These are phyloP conservation scores for Aaosphaeria arxii DNA, from an alignment of 2,329 filamentous ascomycete genomes.

Conservation along the genomic window DNA sequence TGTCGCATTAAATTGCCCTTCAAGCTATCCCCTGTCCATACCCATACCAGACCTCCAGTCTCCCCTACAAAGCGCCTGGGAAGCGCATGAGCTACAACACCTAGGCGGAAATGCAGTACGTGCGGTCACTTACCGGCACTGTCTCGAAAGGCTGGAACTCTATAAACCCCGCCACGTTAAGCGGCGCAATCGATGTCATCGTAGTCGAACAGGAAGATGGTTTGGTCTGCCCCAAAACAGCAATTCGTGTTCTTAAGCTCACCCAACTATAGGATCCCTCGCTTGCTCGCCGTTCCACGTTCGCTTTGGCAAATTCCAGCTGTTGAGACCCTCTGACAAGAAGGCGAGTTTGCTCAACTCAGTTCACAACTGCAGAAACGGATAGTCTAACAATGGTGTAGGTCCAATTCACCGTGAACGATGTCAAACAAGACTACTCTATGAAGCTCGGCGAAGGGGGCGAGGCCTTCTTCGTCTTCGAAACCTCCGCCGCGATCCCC, in stretches of 20 bases:
- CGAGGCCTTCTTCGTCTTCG: constrained; percentile 98
- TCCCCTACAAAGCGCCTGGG: background rate
- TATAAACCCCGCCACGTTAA: constrained; percentile 95
- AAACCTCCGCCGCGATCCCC: constrained; percentile 90
- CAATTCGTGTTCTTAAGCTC: background rate
- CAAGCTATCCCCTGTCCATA: background rate
- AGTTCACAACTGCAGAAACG: background rate
- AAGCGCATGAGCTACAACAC: background rate
- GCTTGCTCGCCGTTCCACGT: constrained; percentile 97
- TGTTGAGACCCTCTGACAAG: constrained; percentile 92
- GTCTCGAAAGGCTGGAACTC: constrained; percentile 99
- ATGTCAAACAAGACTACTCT: constrained; percentile 83
- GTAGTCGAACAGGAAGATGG: constrained; percentile 96
- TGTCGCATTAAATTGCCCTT: no score
- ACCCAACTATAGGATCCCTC: constrained; percentile 52
- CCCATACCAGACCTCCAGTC: background rate
- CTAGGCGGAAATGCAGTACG: constrained; percentile 80
- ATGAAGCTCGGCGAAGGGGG: constrained; percentile 99
- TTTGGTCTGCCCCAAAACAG: constrained; percentile 18
- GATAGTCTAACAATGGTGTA: constrained; percentile 13
- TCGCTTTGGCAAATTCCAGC: constrained; percentile 96
- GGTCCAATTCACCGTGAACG: constrained; percentile 96
- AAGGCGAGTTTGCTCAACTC: constrained; percentile 52
- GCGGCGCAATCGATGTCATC: constrained; percentile 97
- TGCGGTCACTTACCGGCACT: constrained; percentile 88